Conservation (phyloP, 177 flowering plant species). For the Vitis hybrid region DNA sequence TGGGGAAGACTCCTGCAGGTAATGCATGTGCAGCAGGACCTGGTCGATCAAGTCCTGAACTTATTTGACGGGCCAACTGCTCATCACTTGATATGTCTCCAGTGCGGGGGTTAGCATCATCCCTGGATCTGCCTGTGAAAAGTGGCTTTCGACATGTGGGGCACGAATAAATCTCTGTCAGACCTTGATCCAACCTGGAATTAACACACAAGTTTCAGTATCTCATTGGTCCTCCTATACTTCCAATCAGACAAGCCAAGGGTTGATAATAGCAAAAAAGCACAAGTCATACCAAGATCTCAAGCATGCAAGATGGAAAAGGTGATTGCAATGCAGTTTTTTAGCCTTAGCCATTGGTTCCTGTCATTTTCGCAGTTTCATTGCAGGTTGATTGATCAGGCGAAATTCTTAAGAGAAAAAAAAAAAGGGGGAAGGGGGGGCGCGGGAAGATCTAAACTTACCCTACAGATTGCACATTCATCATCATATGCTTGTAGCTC, state of each 20-base stretch:
- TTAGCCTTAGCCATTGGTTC: constrained; percentile 99
- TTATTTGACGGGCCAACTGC: constrained; percentile 73
- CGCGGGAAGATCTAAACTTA: constrained; percentile 21
- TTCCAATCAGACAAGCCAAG: constrained; percentile 7
- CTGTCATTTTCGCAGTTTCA: constrained; percentile 37
- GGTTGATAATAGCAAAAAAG: constrained; percentile 4
- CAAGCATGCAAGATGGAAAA: constrained; percentile 94
- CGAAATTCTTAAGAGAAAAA: background rate
- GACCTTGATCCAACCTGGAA: constrained; percentile 95
- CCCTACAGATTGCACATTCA: constrained; percentile 98
- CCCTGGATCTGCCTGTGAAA: constrained; percentile 49
- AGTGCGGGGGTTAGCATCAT: constrained; percentile 27
- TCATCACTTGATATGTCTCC: constrained; percentile 60
- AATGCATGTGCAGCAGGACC: constrained; percentile 38
- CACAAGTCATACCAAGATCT: constrained; percentile 77
- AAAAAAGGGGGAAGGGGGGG: too few relatives aligned
- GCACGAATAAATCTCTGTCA: constrained; percentile 75
- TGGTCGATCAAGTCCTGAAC: constrained; percentile 53
- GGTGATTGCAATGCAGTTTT: constrained; percentile 86
- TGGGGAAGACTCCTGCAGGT: constrained; percentile 51
- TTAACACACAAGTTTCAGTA: constrained; percentile 10
- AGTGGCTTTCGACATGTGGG: constrained; percentile 99
- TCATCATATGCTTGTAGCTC: constrained; percentile 87
- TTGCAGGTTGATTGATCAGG: background rate
- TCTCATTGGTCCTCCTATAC: background rate